A percentile compares a stretch with the other conserved stretches of the same genome.
These are phyloP conservation scores for Spraguea lophii DNA, from an alignment of 371 early-diverging fungal species.

Conservation along the genomic window DNA sequence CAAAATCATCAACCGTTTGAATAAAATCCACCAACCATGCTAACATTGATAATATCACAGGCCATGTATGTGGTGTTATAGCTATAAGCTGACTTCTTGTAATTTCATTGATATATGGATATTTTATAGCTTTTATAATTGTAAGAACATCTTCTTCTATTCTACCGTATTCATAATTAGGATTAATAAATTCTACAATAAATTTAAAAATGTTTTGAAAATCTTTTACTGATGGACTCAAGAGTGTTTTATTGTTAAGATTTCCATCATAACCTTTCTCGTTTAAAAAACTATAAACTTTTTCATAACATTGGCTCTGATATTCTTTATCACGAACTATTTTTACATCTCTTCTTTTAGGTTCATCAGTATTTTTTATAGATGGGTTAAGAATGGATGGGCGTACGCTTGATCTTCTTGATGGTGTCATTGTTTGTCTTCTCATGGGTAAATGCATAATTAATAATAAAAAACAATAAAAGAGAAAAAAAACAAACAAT, in stretches of 20 bases:
- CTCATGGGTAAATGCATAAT: no score
- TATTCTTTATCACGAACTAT: slow-evolving; percentile 40
- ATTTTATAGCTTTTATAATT: slow-evolving; percentile 39
- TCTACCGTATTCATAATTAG: slow-evolving; percentile 23
- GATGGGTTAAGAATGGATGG: no score
- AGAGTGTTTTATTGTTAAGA: slow-evolving; percentile 22
- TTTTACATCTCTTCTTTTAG: slow-evolving; percentile 25
- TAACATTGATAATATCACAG: slow-evolving; percentile 42
- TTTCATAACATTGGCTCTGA: slow-evolving; percentile 24
- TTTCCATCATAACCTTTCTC: slow-evolving; percentile 40
- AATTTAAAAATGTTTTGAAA: slow-evolving; percentile 45
- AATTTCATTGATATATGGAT: slow-evolving; percentile 45
- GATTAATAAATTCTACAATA: slow-evolving; percentile 38
- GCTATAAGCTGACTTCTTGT: slow-evolving; percentile 44
- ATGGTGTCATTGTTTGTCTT: no score
- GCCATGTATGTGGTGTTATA: slow-evolving; percentile 47
- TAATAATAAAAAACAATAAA: no score
- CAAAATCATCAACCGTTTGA: background rate
- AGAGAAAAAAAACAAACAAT: no score
- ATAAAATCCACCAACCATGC: slow-evolving; percentile 41
- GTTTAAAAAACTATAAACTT: slow-evolving; percentile 30
- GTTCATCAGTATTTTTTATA: no score
- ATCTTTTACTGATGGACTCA: slow-evolving; percentile 41
- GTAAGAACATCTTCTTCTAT: slow-evolving; percentile 46
- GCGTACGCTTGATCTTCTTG: no score